Evolutionary conservation across 306 rosid species (phyloP), one percentile per base, ranked within the genome.

Genomic region (Pyrus bretschneideri): DNA sequence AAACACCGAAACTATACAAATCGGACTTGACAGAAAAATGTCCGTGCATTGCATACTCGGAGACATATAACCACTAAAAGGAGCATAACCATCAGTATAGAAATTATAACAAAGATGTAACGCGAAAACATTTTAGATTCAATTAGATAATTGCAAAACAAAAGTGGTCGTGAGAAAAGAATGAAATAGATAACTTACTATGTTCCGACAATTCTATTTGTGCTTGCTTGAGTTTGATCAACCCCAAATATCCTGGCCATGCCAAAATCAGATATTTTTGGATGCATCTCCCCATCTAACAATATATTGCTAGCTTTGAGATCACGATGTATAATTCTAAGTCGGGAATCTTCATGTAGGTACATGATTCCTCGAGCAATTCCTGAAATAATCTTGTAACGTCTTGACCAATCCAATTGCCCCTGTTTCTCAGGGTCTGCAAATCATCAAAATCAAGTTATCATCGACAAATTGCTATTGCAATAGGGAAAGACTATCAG

Each of bases 1-100:
- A 44, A 4, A 82, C 77, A 33, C 82, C 85, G 0, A 73, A 78
- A 54, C 85, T 78, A 30, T 73, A 78, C 6, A 82, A 10, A 54
- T 82, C 85, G 1, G 79, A 76, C 73, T 76, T 76, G 22, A 76
- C 57, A 46, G 73, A 67, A 54, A 67, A 67, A 0, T 31, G 30
- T 1, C 66, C 79, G 4, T 76, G 72, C 73, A 67, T 76, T 52
- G 30, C 73, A 22, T 54, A 76, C 4, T 76, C 79, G 79, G 79
- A 46, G 78, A 8, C 78, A 74, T 74, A 14, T 72, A 72, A 14
- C 76, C 76, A 58, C 33, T 30, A 25, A 67, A 30, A 30, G 33
- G 5, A 30, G 33, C 33, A 30, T 30, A 30, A 30, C 33, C 33
- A 30, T 30, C 33, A 30, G 1, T 25, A 1, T 25, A 25, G 27